phyloP scores from a whole-genome alignment of 2,329 filamentous ascomycete species.

The Pestalotiopsis sp. region DNA sequence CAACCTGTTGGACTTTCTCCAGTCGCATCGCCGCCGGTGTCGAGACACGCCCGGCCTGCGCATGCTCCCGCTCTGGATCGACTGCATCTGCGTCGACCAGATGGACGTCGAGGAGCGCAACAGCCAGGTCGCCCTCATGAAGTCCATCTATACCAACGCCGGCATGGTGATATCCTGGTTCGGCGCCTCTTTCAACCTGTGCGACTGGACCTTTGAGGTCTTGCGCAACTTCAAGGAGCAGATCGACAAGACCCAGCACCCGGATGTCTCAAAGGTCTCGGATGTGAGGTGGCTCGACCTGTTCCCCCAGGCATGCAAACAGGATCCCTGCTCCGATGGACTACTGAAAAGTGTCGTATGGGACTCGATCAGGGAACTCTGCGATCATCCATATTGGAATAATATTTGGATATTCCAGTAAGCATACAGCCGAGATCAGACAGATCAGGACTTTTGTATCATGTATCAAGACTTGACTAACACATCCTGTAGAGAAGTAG shows the following conservation, averaged over 20 bases:
- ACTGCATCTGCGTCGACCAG: conserved; percentile 7
- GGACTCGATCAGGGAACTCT: conserved; percentile 6
- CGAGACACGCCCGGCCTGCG: neutral
- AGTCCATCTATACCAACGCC: neutral
- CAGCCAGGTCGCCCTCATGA: conserved; percentile 5
- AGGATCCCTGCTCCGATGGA: neutral
- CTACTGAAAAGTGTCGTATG: conserved; percentile 1
- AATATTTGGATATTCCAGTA: conserved; percentile 7
- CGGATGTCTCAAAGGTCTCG: neutral
- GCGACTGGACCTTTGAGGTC: conserved; percentile 4
- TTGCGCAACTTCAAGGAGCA: conserved; percentile 4
- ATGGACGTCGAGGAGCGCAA: neutral
- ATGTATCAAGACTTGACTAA: neutral
- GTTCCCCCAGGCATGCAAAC: conserved; percentile 4
- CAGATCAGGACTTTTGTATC: neutral
- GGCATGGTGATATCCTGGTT: conserved; percentile 9
- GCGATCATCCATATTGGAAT: conserved; percentile 5
- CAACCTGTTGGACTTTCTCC: conserved; percentile 8
- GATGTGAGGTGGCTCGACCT: neutral
- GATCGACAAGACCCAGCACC: conserved; percentile 2
- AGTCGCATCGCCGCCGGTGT: neutral
- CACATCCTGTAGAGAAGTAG: neutral
- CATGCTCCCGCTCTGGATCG: conserved; percentile 2
- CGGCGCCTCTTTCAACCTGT: neutral
- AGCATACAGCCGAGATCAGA: neutral